Evolutionary conservation across 306 rosid genomes (phyloP).

Genomic region (Cyamopsis tetragonoloba): DNA sequence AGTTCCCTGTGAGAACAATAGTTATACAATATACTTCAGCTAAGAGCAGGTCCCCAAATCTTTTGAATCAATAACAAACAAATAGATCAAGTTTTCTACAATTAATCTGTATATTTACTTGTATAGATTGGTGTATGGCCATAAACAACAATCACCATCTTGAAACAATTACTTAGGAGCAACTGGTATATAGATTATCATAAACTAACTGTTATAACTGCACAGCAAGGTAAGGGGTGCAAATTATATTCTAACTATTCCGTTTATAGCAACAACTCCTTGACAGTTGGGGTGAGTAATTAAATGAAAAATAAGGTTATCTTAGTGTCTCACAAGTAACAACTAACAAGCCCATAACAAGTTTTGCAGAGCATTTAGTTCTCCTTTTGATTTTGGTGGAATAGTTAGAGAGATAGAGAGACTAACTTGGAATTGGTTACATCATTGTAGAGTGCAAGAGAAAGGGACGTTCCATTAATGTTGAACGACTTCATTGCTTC

Average conservation of each 20-base stretch:
- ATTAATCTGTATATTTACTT: neutral
- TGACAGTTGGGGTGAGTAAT: neutral
- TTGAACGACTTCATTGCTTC: constrained; percentile 60
- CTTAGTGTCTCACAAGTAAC: no score
- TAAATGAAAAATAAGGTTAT: no score
- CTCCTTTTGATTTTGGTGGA: neutral
- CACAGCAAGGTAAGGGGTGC: neutral
- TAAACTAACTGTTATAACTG: neutral
- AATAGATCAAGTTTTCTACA: neutral
- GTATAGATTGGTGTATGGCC: neutral
- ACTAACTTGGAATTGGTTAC: constrained; percentile 80
- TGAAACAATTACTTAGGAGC: constrained; percentile 7
- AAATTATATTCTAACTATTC: neutral
- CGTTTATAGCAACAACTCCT: neutral
- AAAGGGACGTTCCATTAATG: constrained; percentile 49
- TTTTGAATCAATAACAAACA: neutral
- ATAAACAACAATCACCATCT: neutral
- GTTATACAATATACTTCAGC: constrained; percentile 16
- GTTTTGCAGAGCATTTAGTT: neutral
- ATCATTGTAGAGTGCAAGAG: constrained; percentile 61
- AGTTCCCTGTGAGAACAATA: constrained; percentile 65
- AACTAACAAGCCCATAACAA: neutral
- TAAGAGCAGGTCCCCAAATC: constrained; percentile 10
- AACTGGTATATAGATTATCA: neutral
- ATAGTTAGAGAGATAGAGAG: neutral